Base-by-base conservation (phyloP, 202 grass and related monocot species). In the Schoenoplectus tabernaemontani region DNA sequence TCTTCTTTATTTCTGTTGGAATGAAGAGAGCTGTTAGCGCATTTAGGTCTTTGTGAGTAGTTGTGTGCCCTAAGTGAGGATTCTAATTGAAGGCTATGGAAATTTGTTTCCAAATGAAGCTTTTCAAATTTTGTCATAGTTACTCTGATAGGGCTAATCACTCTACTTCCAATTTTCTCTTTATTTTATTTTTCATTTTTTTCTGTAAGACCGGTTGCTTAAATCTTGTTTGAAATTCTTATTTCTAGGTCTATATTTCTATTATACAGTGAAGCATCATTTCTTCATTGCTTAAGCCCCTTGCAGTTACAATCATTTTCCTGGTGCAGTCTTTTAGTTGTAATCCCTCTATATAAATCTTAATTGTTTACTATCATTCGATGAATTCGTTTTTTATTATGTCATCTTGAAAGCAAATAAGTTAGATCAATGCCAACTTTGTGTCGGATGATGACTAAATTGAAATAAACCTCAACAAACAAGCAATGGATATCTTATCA, bases 341-440 rank as follows among this genome's bases (percentile, higher is more conserved):
- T 22, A 79, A 30, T 78, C 22, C 7, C 30, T 26, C n/a, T 23
- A 47, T 28, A 5, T 17, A 13, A n/a, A n/a, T n/a, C 24, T 24
- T 13, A 24, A 16, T 23, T 4, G 13, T 39, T 1, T 71, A 24
- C 1, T 42, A 1, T n/a, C 65, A 3, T 71, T 17, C 3, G 26
- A 24, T 23, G 3, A 16, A 1, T 13, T 10, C 32, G 6, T 63
- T 7, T 3, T 81, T 58, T 68, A 20, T 2, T 33, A 64, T 69
- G 90, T 92, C 93, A 90, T 96, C 87, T 85, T 84, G 92, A 92
- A 92, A 92, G 90, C 93, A 96, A 92, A 89, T 87, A 92, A 88
- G 93, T 82, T 23, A 77, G 44, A 48, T 59, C 15, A 66, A 74
- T 96, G 44, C 88, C 86, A 84, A 90, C 78, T 93, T 93, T 96